Base-by-base conservation (phyloP, 805 yeast genomes). In the Spathaspora passalidarum region DNA sequence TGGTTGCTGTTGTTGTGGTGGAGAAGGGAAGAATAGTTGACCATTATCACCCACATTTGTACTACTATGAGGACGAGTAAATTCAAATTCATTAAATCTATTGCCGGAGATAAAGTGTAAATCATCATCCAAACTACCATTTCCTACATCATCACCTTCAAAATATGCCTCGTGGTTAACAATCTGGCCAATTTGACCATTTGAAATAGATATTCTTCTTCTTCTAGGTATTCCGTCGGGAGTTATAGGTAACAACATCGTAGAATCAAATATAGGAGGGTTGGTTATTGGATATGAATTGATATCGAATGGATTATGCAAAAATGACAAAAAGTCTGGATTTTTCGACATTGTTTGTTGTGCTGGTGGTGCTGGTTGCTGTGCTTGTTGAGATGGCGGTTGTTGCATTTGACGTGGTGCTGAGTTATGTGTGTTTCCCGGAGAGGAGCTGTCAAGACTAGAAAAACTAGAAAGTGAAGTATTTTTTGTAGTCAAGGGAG, bases 181-280 rank as follows among this genome's bases (percentile, higher is more conserved):
- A 29, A 86, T 77, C 57, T 86, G 95, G 40, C 90, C 87, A 52
- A 86, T 86, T 58, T 86, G 95, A 56, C 95, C 95, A 64, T 86
- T 86, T 9, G 92, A 84, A 43, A 86, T 86, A 38, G 94, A 86
- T 2, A 86, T 82, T 59, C 95, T 75, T 60, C 94, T 72, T 58
- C 84, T 69, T 39, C 76, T 57, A 17, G 69, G 59, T 1, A 64
- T 62, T n/a, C 67, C 67, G 32, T 57, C 69, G 34, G 62, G 52
- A 19, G 52, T 43, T 46, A 56, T 61, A 17, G 72, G 69, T 21
- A 69, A 48, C 53, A 63, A 57, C 66, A 69, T 67, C 21, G 73
- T 64, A 4, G 73, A 64, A 49, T 74, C 79, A 49, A 72, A 67
- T 23, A 74, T 54, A 13, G 78, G 79, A 1, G 79, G 79, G 50